phyloP scores from a whole-genome alignment of 2,329 filamentous ascomycete genomes.

The Cryphonectria naterciae region DNA sequence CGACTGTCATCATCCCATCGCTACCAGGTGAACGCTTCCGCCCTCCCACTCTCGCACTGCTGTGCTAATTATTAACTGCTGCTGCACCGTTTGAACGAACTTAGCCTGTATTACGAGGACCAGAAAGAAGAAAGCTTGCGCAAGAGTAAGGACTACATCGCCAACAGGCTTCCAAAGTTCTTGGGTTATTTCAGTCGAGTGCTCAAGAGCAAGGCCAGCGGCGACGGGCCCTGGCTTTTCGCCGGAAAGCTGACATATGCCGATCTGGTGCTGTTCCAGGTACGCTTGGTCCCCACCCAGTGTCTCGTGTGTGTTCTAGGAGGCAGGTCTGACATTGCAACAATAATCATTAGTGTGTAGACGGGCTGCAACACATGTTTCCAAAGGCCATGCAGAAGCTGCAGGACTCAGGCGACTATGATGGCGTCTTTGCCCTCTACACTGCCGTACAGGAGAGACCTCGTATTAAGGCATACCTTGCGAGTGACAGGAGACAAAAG shows the following conservation, averaged over 20 bases:
- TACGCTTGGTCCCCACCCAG: constrained; percentile 38
- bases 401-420: constrained; percentile 60
- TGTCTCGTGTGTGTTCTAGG: neutral
- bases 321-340: neutral
- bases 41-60: neutral
- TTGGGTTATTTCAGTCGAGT: constrained; percentile 72
- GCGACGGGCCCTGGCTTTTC: constrained; percentile 67
- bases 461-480: constrained; percentile 70
- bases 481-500: constrained; percentile 62
- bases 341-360: constrained; percentile 48
- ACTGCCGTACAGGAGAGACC: constrained; percentile 64
- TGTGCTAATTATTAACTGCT: neutral
- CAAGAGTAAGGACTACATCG: constrained; percentile 60
- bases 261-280: constrained; percentile 75
- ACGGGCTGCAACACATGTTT: constrained; percentile 69
- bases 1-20: constrained; percentile 76
- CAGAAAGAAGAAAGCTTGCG: constrained; percentile 70
- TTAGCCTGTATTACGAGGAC: constrained; percentile 69
- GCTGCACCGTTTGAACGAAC: no score
- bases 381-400: constrained; percentile 65
- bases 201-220: constrained; percentile 59
- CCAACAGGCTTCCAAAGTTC: constrained; percentile 71
- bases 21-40: constrained; percentile 37
- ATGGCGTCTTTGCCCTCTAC: constrained; percentile 66
- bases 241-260: constrained; percentile 69